phyloP scores from a whole-genome alignment of 345 rosid species.

The Gossypium mustelinum region DNA sequence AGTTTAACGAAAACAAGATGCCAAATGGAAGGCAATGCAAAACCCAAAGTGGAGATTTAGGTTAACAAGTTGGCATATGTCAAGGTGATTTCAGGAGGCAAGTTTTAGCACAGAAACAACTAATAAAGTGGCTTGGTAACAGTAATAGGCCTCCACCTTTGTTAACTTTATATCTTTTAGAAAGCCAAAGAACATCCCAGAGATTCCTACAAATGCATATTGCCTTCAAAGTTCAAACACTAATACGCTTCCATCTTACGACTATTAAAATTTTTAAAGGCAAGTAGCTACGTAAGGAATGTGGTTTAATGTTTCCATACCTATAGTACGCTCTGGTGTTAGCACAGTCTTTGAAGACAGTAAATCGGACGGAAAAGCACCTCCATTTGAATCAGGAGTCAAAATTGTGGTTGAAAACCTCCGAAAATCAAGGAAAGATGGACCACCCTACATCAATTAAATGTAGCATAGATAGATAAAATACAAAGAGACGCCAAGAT shows the following conservation, averaged over 20 bases:
- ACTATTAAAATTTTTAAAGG: background rate
- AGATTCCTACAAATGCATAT: background rate
- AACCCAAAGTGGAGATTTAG: background rate
- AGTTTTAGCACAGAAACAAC: background rate
- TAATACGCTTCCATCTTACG: background rate
- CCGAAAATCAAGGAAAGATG: constrained; percentile 34
- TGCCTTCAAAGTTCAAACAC: constrained; percentile 4
- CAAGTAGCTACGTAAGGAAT: background rate
- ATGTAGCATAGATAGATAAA: background rate
- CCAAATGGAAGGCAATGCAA: background rate
- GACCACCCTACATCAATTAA: constrained; percentile 37
- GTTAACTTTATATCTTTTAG: background rate
- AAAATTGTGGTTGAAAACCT: constrained; percentile 50
- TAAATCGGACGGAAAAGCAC: constrained; percentile 60
- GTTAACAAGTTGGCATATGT: background rate
- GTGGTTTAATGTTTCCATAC: constrained; percentile 27
- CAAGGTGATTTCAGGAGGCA: background rate
- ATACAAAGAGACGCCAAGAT: background rate
- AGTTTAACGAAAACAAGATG: background rate
- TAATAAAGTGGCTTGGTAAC: background rate
- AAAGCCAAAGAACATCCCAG: background rate
- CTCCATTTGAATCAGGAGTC: constrained; percentile 57
- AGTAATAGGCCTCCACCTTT: background rate
- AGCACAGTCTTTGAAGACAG: constrained; percentile 43
- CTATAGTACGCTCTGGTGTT: constrained; percentile 57